Percentiles rank a stretch among this genome's conserved stretches.
These are phyloP conservation scores for Quercus glauca DNA, from an alignment of 306 rosid genomes.

Conservation along the genomic window DNA sequence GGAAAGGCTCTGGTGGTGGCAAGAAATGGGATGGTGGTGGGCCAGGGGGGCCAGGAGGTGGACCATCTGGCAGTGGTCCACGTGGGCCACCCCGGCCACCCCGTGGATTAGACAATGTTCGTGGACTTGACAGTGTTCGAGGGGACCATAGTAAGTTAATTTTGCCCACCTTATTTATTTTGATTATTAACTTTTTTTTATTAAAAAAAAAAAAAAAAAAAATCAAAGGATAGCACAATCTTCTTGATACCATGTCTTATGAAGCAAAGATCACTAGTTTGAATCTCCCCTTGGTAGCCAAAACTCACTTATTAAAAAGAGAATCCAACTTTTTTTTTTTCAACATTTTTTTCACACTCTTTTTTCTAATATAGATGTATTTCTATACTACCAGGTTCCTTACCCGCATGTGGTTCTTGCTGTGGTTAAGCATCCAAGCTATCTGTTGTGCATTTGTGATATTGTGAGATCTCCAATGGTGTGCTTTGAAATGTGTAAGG, in stretches of 20 bases:
- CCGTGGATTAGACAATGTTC: slow-evolving; percentile 88
- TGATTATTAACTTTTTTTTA: background rate
- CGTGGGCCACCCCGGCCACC: slow-evolving; percentile 85
- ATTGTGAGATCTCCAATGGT: background rate
- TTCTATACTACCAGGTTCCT: slow-evolving; percentile 51
- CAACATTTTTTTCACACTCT: background rate
- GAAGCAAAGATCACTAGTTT: no score
- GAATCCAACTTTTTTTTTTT: background rate
- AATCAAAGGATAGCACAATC: background rate
- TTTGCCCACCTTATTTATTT: background rate
- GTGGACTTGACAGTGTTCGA: slow-evolving; percentile 65
- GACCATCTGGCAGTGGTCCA: slow-evolving; percentile 85
- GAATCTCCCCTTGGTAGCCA: no score
- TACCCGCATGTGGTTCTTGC: slow-evolving; percentile 98
- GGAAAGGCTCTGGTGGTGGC: slow-evolving; percentile 65
- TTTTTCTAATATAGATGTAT: slow-evolving; percentile 1
- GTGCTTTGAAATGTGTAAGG: slow-evolving; percentile 2
- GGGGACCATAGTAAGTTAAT: slow-evolving; percentile 78
- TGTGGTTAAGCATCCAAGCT: slow-evolving; percentile 57
- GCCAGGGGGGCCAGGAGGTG: slow-evolving; percentile 83
- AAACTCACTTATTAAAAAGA: no score
- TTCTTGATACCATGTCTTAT: no score
- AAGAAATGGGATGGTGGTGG: slow-evolving; percentile 92
- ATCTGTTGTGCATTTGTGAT: background rate
- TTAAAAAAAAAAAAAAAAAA: background rate